A percentile compares a stretch with the other conserved stretches of the same genome.
Evolutionary conservation across 176 grass and related monocot genomes (phyloP).

Genomic region (Cenchrus americanus): DNA sequence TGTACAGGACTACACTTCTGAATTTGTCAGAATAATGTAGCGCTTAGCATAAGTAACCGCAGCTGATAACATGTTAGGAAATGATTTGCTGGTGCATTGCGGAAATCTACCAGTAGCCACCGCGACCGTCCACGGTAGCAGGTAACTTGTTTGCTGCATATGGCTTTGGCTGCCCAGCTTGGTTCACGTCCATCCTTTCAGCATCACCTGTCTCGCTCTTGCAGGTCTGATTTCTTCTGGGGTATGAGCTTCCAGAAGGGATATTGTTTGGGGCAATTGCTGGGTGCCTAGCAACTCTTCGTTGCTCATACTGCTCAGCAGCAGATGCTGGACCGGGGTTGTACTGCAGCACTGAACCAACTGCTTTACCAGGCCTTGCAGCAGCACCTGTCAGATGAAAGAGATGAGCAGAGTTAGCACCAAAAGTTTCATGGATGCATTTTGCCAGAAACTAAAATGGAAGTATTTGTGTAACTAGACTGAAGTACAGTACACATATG

Average conservation of each 20-base stretch:
- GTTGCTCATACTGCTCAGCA: constrained; percentile 67
- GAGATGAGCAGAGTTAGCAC: neutral
- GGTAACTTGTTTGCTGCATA: constrained; percentile 65
- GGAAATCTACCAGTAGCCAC: constrained; percentile 67
- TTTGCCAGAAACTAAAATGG: neutral
- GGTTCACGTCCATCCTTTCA: constrained; percentile 59
- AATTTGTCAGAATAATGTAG: constrained; percentile 42
- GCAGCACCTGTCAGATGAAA: constrained; percentile 58
- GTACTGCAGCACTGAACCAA: constrained; percentile 55
- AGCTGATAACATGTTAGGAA: constrained; percentile 11
- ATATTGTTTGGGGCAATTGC: constrained; percentile 53
- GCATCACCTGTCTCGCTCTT: constrained; percentile 73
- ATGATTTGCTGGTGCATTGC: neutral
- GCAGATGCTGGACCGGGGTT: constrained; percentile 41
- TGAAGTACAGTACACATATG: neutral
- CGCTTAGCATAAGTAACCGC: neutral
- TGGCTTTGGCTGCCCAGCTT: constrained; percentile 54
- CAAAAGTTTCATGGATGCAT: too few relatives aligned
- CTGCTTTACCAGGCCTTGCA: constrained; percentile 64
- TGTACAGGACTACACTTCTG: constrained; percentile 42
- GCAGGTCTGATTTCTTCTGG: constrained; percentile 80
- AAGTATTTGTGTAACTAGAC: neutral
- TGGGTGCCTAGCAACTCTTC: constrained; percentile 54
- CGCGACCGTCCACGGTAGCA: constrained; percentile 61
- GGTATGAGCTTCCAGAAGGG: constrained; percentile 62